Evolutionary conservation across 352 stramenopile genomes (phyloP).

Genomic region (Globisporangium camurandrum): DNA sequence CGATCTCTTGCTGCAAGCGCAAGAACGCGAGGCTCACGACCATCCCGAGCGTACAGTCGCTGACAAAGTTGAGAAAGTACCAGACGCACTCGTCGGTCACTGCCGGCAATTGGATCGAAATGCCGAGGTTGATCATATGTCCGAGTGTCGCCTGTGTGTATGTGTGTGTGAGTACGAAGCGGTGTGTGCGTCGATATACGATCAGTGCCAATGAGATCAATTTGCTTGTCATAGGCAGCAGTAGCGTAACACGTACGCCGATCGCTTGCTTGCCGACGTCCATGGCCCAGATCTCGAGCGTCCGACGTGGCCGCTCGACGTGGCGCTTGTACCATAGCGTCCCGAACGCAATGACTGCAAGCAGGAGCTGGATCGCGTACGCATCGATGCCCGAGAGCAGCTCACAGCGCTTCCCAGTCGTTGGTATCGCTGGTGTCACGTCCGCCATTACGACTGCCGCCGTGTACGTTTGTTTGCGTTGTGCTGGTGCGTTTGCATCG

Average conservation of each 20-base stretch:
- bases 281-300: slow-evolving; percentile 71
- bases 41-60: slow-evolving; percentile 78
- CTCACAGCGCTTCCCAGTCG: slow-evolving; percentile 31
- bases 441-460: not conserved
- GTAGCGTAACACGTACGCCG: slow-evolving; percentile 41
- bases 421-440: not conserved
- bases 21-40: slow-evolving; percentile 66
- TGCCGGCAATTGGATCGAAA: slow-evolving; percentile 60
- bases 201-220: too few species aligned
- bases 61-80: slow-evolving; percentile 84
- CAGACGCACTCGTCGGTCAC: slow-evolving; percentile 80
- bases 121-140: slow-evolving; percentile 68
- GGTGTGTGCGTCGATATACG: too few species aligned
- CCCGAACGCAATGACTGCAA: slow-evolving; percentile 52
- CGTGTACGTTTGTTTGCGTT: not conserved
- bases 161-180: not conserved
- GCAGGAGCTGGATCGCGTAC: slow-evolving; percentile 62
- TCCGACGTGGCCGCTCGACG: slow-evolving; percentile 57
- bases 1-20: slow-evolving; percentile 65
- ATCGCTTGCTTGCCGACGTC: slow-evolving; percentile 83
- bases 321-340: slow-evolving; percentile 84
- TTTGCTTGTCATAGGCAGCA: too few species aligned
- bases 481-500: too few species aligned
- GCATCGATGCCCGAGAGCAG: slow-evolving; percentile 61
- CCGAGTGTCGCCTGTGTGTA: slow-evolving; percentile 32